Evolutionary conservation across 306 rosid genomes (phyloP), one percentile per base, ranked within the genome.

Genomic region (Cicer chorassanicum): DNA sequence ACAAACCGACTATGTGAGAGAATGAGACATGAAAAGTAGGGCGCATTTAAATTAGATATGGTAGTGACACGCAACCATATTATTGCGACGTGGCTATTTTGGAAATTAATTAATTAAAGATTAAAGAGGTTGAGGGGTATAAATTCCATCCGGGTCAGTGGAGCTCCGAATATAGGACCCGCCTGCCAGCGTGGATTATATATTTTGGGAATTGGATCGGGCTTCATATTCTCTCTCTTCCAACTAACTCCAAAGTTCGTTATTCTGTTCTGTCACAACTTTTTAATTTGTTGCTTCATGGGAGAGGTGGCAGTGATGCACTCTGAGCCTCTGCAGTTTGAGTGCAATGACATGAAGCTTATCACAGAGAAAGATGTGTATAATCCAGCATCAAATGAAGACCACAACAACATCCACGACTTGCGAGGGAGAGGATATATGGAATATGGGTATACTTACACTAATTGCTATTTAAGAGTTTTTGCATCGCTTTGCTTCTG

Each of bases 391-490:
- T 75, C 84, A 42, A 81, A 68, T 61, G 86, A 67, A 36, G 82
- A 74, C 38, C 8, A 66, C 45, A 45, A 6, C 57, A 57, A 53
- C 34, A 39, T 63, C 43, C 42, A 18, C 2, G 83, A 84, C 65
- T 70, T 61, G 51, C 46, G 59, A 41, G 89, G 86, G 79, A 81
- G 61, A 82, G 98, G 89, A 64, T 74, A 51, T 40, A 82, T 78
- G 92, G 83, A 90, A 36, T 65, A 87, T 43, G 92, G 98, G 93
- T 90, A 81, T 77, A 24, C 59, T 81, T 48, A n/a, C 38, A 14
- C 4, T 46, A 7, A 1, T 60, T 68, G 21, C 40, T 49, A 19
- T 19, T 57, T 51, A n/a, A 10, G 44, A 10, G 44, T 18, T 68
- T 10, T 62, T 36, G 29, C 48, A 8, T 51, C 19, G 50, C 11